These are phyloP conservation scores for Intubia oerlemansii DNA, from an alignment of 2,329 filamentous ascomycete species.

Conservation along the genomic window DNA sequence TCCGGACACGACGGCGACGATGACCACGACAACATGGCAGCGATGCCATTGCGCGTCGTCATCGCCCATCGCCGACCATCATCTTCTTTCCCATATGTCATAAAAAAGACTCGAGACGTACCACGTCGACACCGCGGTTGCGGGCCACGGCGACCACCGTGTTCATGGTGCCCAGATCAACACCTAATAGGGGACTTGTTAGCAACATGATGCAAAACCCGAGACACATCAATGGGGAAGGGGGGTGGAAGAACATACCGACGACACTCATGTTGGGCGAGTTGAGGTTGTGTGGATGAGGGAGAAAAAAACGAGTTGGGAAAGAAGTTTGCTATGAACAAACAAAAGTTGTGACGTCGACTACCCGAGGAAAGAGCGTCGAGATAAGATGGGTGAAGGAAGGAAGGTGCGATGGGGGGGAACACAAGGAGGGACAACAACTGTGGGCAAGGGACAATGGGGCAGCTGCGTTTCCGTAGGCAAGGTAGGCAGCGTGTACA, in stretches of 20 bases:
- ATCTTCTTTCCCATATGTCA: too few species aligned
- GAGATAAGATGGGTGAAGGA: background rate
- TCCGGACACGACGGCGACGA: conserved; percentile 1
- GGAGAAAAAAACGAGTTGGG: background rate
- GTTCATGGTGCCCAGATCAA: conserved; percentile 93
- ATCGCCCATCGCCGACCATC: too few species aligned
- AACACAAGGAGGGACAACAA: background rate
- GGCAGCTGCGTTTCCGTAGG: too few species aligned
- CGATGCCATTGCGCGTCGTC: too few species aligned
- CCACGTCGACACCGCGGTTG: conserved; percentile 97
- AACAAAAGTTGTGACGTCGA: conserved; percentile 1
- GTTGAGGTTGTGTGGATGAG: conserved; percentile 1
- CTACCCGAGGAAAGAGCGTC: conserved; percentile 1
- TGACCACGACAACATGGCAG: conserved; percentile 3
- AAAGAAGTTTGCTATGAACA: background rate
- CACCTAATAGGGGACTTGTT: conserved; percentile 33
- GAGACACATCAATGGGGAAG: background rate
- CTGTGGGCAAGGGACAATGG: too few species aligned
- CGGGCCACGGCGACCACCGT: conserved; percentile 93
- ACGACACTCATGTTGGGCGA: conserved; percentile 9
- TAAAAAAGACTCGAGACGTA: conserved; percentile 30
- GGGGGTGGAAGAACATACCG: conserved; percentile 5
- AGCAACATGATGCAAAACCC: background rate
- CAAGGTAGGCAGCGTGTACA: too few species aligned
- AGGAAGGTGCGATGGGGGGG: conserved; percentile 1